Evolutionary conservation across 2,329 filamentous ascomycete genomes (phyloP).

Genomic region (Talaromyces rugulosus): DNA sequence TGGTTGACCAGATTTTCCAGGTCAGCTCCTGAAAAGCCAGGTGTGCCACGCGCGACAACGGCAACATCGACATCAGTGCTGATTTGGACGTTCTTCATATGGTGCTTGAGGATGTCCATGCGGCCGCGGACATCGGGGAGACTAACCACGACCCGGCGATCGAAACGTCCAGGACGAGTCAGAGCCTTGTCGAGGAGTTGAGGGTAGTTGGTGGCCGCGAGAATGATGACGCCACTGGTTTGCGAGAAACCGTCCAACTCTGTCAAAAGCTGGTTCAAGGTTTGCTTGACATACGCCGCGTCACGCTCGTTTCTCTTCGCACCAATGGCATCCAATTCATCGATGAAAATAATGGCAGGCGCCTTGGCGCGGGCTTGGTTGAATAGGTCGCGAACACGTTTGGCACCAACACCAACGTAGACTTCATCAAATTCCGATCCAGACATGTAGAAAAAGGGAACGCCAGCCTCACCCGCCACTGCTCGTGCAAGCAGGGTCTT

Average conservation of each 20-base stretch:
- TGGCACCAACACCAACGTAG: constrained; percentile 93
- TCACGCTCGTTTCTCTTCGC: constrained; percentile 90
- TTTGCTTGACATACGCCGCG: constrained; percentile 94
- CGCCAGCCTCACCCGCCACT: constrained; percentile 92
- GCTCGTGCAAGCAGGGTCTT: constrained; percentile 94
- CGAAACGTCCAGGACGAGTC: constrained; percentile 90
- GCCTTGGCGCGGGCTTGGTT: constrained; percentile 76
- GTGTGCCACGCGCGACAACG: constrained; percentile 78
- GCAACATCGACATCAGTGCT: constrained; percentile 76
- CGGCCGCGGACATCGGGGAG: constrained; percentile 91
- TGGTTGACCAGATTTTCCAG: constrained; percentile 97
- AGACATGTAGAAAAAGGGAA: constrained; percentile 99
- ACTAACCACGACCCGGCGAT: constrained; percentile 83
- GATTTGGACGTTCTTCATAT: constrained; percentile 85
- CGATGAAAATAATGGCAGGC: constrained; percentile 91
- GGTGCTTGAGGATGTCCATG: constrained; percentile 87
- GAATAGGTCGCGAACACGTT: constrained; percentile 94
- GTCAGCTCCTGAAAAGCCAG: constrained; percentile 91
- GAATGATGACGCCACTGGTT: constrained; percentile 88
- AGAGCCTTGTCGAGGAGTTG: constrained; percentile 91
- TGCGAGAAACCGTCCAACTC: constrained; percentile 97
- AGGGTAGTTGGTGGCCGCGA: constrained; percentile 94
- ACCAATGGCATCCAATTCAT: constrained; percentile 90
- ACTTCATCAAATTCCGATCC: constrained; percentile 98
- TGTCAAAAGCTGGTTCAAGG: constrained; percentile 91